Conservation (phyloP, 2,329 filamentous ascomycete species). For the Penicillium corylophilum region DNA sequence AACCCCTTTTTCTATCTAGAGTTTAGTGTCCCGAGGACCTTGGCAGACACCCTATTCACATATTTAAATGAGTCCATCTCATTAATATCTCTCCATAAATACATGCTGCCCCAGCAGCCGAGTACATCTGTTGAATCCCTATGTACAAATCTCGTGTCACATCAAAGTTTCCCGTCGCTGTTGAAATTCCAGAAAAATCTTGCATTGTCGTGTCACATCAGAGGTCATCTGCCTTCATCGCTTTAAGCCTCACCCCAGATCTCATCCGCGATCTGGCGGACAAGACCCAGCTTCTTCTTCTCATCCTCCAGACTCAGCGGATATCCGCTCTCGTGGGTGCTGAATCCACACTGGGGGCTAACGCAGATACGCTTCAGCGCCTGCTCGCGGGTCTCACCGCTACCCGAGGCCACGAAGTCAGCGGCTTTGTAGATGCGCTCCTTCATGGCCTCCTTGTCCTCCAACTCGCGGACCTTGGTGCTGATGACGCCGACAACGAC, state of each 20-base stretch:
- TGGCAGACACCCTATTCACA: background rate
- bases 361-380: conserved; percentile 67
- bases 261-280: conserved; percentile 69
- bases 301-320: conserved; percentile 67
- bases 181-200: conserved; percentile 15
- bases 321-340: conserved; percentile 72
- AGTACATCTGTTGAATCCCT: conserved; percentile 6
- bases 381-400: conserved; percentile 62
- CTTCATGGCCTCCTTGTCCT: conserved; percentile 64
- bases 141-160: conserved; percentile 10
- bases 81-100: background rate
- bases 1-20: too few species aligned
- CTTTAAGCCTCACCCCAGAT: conserved; percentile 55
- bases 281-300: conserved; percentile 68
- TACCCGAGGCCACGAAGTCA: conserved; percentile 67
- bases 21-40: background rate
- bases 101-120: background rate
- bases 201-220: background rate
- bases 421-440: conserved; percentile 60
- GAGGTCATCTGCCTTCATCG: background rate
- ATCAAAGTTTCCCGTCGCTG: conserved; percentile 9
- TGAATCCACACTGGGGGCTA: conserved; percentile 72
- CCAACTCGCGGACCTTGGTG: conserved; percentile 61
- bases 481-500: conserved; percentile 65
- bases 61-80: background rate